phyloP scores from a whole-genome alignment of 306 rosid species.

The Oxytropis ochrocephala region DNA sequence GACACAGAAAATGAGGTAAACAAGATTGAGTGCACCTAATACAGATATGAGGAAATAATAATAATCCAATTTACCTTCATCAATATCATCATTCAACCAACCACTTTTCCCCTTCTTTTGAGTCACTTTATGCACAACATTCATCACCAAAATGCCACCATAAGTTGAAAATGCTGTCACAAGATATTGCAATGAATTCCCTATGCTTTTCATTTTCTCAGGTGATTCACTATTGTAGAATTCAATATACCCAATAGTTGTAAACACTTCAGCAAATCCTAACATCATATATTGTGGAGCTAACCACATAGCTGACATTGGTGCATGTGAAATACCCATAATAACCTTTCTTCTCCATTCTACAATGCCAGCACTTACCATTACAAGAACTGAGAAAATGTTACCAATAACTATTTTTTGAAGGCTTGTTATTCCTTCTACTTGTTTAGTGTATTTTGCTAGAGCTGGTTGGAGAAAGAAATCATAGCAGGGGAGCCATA shows the following conservation, averaged over 20 bases:
- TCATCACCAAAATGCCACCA: background rate
- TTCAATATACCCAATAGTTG: constrained; percentile 30
- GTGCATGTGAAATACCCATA: background rate
- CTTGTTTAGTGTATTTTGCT: constrained; percentile 4
- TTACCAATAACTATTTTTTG: constrained; percentile 18
- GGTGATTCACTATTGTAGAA: constrained; percentile 38
- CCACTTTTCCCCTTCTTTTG: background rate
- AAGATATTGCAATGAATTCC: constrained; percentile 18
- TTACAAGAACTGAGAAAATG: background rate
- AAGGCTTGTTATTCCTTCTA: constrained; percentile 15
- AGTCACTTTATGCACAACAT: constrained; percentile 14
- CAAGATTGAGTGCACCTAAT: constrained; percentile 15
- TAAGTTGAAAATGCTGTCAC: background rate
- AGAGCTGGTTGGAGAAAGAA: background rate
- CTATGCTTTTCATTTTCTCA: constrained; percentile 36
- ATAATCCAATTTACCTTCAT: constrained; percentile 25
- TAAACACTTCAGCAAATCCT: constrained; percentile 31
- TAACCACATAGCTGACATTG: constrained; percentile 35
- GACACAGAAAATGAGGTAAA: background rate
- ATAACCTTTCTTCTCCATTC: constrained; percentile 4
- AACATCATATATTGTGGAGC: constrained; percentile 20
- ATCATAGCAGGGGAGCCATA: constrained; percentile 13
- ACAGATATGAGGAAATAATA: constrained; percentile 32
- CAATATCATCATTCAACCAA: constrained; percentile 31
- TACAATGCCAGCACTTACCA: constrained; percentile 8